Base-by-base conservation (phyloP, 2,329 filamentous ascomycete species). In the Orbilia javanica region DNA sequence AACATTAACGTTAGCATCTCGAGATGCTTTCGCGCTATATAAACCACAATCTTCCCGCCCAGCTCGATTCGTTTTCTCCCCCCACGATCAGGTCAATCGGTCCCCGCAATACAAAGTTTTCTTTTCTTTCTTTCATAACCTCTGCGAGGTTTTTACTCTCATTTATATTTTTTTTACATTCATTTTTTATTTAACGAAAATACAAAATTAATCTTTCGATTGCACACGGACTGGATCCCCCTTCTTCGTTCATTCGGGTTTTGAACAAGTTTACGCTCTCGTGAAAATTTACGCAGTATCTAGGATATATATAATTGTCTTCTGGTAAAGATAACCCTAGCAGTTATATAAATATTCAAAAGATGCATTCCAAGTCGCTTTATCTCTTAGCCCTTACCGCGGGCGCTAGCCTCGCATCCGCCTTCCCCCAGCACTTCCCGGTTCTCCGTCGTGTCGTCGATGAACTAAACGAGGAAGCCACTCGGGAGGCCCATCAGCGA, bases 381-480 rank as follows among this genome's bases (percentile, higher is more conserved):
- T 65, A 48, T 66, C 42, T 77, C 34, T 18, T 77, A 31, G 73
- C 66, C 50, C 42, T 77, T 27, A 71, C 46, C 65, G 31, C 64
- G n/a, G 64, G 62, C 27, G 63, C 60, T 11, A 48, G 65, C 27
- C 27, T 77, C 15, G 44, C 60, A 29, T 77, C 73, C 13, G 73
- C 73, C 15, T 42, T 67, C 11, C 70, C 70, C 7, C 50, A 50
- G 46, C 66, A 34, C 29, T 60, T 70, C 31, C 66, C 73, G 3
- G 48, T 36, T 13, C 39, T 69, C 29, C 67, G 55, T 3, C 84
- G 87, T 20, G 87, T 86, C 18, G 87, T 87, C 6, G 86, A 85
- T n/a, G 83, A 82, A 0, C 83, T 89, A 44, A 83, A 87, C 70
- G 87, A 87, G 0, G 85, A 85, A 1, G 86, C 87, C 0, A 87